phyloP scores from a whole-genome alignment of 306 rosid genomes.

The Begonia fuchsioides region DNA sequence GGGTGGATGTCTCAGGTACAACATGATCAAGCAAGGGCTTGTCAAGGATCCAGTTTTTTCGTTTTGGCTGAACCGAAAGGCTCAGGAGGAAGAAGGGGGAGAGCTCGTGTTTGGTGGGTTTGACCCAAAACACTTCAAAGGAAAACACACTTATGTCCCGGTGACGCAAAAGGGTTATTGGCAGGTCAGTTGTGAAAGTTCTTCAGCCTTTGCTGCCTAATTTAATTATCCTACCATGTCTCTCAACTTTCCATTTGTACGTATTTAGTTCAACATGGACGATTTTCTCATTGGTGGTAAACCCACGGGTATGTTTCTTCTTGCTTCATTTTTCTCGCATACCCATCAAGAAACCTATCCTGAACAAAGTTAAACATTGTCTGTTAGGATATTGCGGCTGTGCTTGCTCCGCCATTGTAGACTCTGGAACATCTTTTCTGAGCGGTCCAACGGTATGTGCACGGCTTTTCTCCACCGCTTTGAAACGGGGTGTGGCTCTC shows the following conservation, averaged over 20 bases:
- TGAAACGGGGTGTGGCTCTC: neutral
- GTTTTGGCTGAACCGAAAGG: slow-evolving; percentile 84
- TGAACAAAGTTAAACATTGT: slow-evolving; percentile 6
- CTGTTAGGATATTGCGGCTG: slow-evolving; percentile 56
- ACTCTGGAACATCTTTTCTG: slow-evolving; percentile 92
- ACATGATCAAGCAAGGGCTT: slow-evolving; percentile 67
- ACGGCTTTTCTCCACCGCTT: neutral
- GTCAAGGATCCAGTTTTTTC: slow-evolving; percentile 74
- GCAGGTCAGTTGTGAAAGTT: slow-evolving; percentile 15
- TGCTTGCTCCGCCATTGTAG: slow-evolving; percentile 76
- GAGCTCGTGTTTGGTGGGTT: slow-evolving; percentile 93
- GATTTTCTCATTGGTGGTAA: slow-evolving; percentile 65
- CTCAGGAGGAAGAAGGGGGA: slow-evolving; percentile 58
- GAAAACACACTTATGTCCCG: slow-evolving; percentile 77
- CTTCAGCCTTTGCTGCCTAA: neutral
- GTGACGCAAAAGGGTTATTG: too few relatives aligned
- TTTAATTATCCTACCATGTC: too few relatives aligned
- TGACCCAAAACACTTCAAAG: slow-evolving; percentile 79
- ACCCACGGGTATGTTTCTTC: slow-evolving; percentile 53
- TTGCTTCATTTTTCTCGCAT: neutral
- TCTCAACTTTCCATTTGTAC: slow-evolving; percentile 8
- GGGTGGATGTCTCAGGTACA: slow-evolving; percentile 46
- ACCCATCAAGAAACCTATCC: neutral
- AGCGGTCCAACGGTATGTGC: slow-evolving; percentile 84
- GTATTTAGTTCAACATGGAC: slow-evolving; percentile 70